Base-by-base conservation (phyloP, 2,329 filamentous ascomycete genomes). In the Fusarium tupiense region DNA sequence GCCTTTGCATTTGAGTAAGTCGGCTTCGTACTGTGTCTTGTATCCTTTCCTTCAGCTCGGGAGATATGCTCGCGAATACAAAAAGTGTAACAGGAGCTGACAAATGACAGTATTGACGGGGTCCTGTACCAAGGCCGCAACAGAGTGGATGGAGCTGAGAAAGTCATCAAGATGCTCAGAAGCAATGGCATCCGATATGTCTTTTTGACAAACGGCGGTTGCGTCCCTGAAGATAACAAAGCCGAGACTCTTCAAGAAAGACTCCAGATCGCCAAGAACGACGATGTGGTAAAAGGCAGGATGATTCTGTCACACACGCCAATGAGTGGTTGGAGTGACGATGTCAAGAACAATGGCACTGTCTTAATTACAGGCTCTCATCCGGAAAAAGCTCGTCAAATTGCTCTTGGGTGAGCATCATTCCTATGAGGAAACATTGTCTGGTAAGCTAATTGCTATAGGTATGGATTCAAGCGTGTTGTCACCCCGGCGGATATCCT, bases 201-300 rank as follows among this genome's bases (percentile, higher is more conserved):
- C 78, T 90, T 99, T 40, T 88, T 99, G 72, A 99, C 96, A 67
- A 99, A 99, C 83, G 96, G 96, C 76, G 96, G 96, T 47, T 96
- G 96, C 66, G 94, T 93, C 80, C 90, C 91, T 72, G 96, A 98
- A 83, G 73, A 79, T 24, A 80, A 77, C 47, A 84, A 84, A 64
- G 81, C 74, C 17, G 78, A 77, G 4, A 83, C 82, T 8, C 64
- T 84, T 40, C 76, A 78, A 35, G 78, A 81, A 62, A 76, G 82
- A 9, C 77, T 84, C 5, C 74, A 79, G 8, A 68, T 83, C 5
- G 66, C 73, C 12, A 73, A 77, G n/a, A 73, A 82, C 7, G 79
- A 83, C 38, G 79, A 83, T 38, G 77, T 82, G 43, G 76, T 84
- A 46, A 80, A 75, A 14, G 74, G 80, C 43, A 77, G 82, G 46